A percentile compares a stretch with the other conserved stretches of the same genome.
Conservation (phyloP, 148 eudicot species). For the Vaccinium corymbosum region DNA sequence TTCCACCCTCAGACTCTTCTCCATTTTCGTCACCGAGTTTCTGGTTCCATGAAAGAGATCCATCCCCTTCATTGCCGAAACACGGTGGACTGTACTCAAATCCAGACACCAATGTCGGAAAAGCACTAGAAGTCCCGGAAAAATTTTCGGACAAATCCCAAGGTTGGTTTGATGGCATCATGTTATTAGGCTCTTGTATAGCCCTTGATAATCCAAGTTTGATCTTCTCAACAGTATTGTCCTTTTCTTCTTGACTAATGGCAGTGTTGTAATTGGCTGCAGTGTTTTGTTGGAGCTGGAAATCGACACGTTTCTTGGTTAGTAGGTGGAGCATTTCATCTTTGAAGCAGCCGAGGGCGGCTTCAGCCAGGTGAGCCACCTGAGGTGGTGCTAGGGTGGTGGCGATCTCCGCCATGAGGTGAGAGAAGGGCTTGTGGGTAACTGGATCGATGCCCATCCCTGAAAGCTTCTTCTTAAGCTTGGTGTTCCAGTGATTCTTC, state of each 20-base stretch:
- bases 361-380: slow-evolving; percentile 87
- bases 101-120: slow-evolving; percentile 22
- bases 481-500: slow-evolving; percentile 97
- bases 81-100: slow-evolving; percentile 47
- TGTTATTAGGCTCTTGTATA: slow-evolving; percentile 64
- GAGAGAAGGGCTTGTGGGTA: slow-evolving; percentile 96
- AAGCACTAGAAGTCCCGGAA: slow-evolving; percentile 32
- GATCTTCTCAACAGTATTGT: slow-evolving; percentile 65
- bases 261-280: slow-evolving; percentile 12
- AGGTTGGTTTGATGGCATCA: slow-evolving; percentile 38
- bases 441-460: slow-evolving; percentile 99
- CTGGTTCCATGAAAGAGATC: slow-evolving; percentile 66
- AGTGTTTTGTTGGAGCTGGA: slow-evolving; percentile 49
- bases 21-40: slow-evolving; percentile 53
- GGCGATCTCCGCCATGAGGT: slow-evolving; percentile 87
- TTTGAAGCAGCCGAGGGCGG: slow-evolving; percentile 93
- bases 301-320: slow-evolving; percentile 68
- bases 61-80: slow-evolving; percentile 49
- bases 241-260: slow-evolving; percentile 40
- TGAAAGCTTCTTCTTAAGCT: slow-evolving; percentile 85
- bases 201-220: slow-evolving; percentile 73
- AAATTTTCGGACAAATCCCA: slow-evolving; percentile 46
- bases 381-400: slow-evolving; percentile 81
- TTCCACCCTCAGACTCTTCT: slow-evolving; percentile 45
- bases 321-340: slow-evolving; percentile 97